Evolutionary conservation across 345 rosid genomes (phyloP).

Genomic region (Ailanthus altissimus): DNA sequence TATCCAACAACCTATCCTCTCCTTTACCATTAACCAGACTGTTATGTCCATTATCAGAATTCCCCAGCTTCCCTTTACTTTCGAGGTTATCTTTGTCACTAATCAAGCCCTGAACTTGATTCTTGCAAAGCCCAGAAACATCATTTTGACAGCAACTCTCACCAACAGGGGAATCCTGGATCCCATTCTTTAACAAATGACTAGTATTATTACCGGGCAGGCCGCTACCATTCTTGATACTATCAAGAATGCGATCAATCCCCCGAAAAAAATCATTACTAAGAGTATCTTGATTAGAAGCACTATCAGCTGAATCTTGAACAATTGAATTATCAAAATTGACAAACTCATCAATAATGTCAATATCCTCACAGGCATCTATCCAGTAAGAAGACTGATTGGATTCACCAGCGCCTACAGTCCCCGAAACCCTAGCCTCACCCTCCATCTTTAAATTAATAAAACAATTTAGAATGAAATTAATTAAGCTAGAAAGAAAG

Average conservation of each 20-base stretch:
- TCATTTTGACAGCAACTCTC: conserved; percentile 25
- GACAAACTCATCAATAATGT: conserved; percentile 63
- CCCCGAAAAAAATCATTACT: conserved; percentile 82
- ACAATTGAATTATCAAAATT: conserved; percentile 62
- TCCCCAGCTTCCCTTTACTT: conserved; percentile 24
- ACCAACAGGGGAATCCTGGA: conserved; percentile 25
- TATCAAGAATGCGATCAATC: conserved; percentile 85
- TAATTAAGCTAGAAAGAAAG: neutral
- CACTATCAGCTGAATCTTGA: conserved; percentile 43
- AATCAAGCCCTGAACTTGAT: conserved; percentile 18
- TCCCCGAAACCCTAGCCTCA: conserved; percentile 43
- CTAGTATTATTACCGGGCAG: conserved; percentile 32
- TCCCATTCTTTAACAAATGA: conserved; percentile 25
- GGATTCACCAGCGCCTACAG: conserved; percentile 27
- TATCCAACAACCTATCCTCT: conserved; percentile 13
- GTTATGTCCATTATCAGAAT: conserved; percentile 18
- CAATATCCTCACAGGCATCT: conserved; percentile 88
- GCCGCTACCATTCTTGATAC: conserved; percentile 75
- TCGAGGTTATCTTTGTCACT: conserved; percentile 22
- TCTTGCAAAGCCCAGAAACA: conserved; percentile 24
- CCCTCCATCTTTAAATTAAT: conserved; percentile 44
- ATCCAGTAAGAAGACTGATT: conserved; percentile 82
- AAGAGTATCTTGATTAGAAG: conserved; percentile 40
- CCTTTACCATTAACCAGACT: conserved; percentile 14
- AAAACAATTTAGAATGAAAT: conserved; percentile 5